phyloP scores from a whole-genome alignment of 2,329 filamentous ascomycete genomes.

The Colletotrichum sp. region DNA sequence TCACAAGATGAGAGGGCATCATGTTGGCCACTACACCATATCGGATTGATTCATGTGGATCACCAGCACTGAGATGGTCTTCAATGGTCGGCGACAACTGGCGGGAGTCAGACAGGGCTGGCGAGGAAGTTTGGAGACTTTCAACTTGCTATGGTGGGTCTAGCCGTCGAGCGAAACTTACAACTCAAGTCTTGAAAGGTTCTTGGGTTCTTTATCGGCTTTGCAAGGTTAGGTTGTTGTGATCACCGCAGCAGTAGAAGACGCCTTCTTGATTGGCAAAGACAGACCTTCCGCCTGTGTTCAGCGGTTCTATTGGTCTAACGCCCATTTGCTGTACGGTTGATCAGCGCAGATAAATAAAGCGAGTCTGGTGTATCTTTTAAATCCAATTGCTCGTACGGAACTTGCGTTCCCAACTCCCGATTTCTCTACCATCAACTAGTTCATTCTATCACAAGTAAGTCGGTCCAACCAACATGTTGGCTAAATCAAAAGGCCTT shows the following conservation, averaged over 20 bases:
- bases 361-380: accelerated
- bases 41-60: neutral
- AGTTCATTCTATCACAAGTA: neutral
- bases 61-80: neutral
- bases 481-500: neutral
- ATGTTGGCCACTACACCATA: conserved; percentile 2
- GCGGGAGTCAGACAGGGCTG: accelerated
- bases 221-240: accelerated
- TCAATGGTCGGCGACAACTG: neutral
- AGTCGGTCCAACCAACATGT: neutral
- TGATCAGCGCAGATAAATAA: neutral
- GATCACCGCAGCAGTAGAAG: neutral
- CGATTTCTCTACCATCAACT: neutral
- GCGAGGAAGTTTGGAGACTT: neutral
- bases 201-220: neutral
- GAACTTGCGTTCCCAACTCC: neutral
- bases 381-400: neutral
- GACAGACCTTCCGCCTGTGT: neutral
- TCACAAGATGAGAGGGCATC: neutral
- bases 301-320: neutral
- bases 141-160: neutral
- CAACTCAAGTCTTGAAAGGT: neutral
- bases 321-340: neutral
- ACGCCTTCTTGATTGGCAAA: neutral
- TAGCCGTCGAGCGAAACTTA: neutral